Conservation (phyloP, 2,329 filamentous ascomycete genomes). For the Cylindrodendrum hubeiense region DNA sequence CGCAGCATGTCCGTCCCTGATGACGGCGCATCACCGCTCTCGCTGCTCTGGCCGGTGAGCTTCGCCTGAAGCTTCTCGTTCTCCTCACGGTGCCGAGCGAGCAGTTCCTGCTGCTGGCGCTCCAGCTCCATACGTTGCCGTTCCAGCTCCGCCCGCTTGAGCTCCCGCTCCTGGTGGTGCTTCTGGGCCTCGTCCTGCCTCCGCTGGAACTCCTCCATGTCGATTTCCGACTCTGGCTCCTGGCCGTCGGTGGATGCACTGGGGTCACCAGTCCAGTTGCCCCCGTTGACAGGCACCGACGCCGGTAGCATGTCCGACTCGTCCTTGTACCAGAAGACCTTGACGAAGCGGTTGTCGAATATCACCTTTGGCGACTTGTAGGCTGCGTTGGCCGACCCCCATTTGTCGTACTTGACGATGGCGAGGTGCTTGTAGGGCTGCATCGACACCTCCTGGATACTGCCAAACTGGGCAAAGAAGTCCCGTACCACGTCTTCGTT, state of each 20-base stretch:
- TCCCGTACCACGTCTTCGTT: constrained; percentile 72
- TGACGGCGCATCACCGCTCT: constrained; percentile 43
- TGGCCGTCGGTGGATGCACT: constrained; percentile 26
- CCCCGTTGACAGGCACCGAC: constrained; percentile 38
- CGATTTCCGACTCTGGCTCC: constrained; percentile 66
- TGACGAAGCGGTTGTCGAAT: constrained; percentile 88
- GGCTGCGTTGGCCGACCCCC: constrained; percentile 75
- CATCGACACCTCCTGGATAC: constrained; percentile 73
- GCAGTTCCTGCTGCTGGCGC: constrained; percentile 70
- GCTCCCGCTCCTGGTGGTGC: constrained; percentile 73
- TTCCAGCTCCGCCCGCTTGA: constrained; percentile 73
- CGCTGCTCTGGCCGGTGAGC: constrained; percentile 50
- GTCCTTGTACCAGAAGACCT: constrained; percentile 82
- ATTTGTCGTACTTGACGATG: constrained; percentile 76
- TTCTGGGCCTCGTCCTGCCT: constrained; percentile 81
- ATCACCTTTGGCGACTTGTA: constrained; percentile 84
- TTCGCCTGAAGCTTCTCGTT: constrained; percentile 74
- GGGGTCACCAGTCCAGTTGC: constrained; percentile 43
- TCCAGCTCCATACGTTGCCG: constrained; percentile 74
- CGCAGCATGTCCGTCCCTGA: constrained; percentile 74
- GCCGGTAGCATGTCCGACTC: constrained; percentile 53
- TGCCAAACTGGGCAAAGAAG: constrained; percentile 81
- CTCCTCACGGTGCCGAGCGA: constrained; percentile 75
- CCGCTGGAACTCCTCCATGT: constrained; percentile 76
- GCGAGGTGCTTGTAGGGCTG: constrained; percentile 76